phyloP scores from a whole-genome alignment of 192 early-diverging fungal genomes.

The Geranomyces michiganensis region DNA sequence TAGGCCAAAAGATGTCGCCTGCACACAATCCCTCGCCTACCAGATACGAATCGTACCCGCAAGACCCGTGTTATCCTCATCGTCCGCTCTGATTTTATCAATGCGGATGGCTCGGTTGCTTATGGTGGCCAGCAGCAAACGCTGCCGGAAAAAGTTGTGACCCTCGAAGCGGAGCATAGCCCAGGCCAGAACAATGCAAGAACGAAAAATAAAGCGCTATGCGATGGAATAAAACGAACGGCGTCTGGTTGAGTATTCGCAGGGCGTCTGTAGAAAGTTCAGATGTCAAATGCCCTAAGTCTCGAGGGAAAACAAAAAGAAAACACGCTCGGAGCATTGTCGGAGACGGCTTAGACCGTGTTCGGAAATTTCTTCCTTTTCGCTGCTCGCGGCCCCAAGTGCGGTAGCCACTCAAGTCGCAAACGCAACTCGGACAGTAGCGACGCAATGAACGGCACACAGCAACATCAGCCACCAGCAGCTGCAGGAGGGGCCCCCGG shows the following conservation, averaged over 20 bases:
- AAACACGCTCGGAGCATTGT: too few relatives aligned
- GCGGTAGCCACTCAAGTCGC: too few relatives aligned
- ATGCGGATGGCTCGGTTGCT: conserved; percentile 82
- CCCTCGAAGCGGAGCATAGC: conserved; percentile 67
- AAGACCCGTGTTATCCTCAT: conserved; percentile 86
- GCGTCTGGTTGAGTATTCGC: too few relatives aligned
- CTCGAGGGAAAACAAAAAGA: too few relatives aligned
- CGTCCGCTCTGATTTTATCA: conserved; percentile 79
- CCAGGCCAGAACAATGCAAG: background rate
- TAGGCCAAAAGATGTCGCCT: background rate
- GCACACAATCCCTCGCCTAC: too few relatives aligned
- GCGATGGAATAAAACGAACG: background rate
- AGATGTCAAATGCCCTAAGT: too few relatives aligned
- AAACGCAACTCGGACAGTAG: too few relatives aligned
- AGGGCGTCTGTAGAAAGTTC: too few relatives aligned
- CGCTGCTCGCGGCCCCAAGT: too few relatives aligned
- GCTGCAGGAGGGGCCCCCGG: conserved; percentile 3
- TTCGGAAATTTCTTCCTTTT: too few relatives aligned
- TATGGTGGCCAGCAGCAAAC: conserved; percentile 86
- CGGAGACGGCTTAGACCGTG: too few relatives aligned
- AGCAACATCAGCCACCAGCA: background rate
- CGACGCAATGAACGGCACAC: too few relatives aligned
- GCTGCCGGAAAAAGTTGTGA: conserved; percentile 84
- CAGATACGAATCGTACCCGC: conserved; percentile 54
- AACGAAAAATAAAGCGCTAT: background rate